These are phyloP conservation scores for Aspergillus panamensis DNA, from an alignment of 495 filamentous ascomycete species.

Conservation along the genomic window DNA sequence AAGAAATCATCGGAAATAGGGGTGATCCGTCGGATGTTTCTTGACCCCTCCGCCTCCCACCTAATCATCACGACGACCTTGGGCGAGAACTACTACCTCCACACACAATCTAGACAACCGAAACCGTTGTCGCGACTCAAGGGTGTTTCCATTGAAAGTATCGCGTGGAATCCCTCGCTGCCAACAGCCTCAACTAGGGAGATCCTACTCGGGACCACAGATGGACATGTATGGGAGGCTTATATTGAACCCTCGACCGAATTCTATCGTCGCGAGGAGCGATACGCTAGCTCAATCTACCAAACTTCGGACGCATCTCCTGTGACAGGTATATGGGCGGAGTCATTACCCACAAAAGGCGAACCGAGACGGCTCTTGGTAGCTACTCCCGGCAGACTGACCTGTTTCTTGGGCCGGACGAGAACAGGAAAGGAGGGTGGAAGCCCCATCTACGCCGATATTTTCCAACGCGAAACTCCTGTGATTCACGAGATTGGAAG, in stretches of 20 bases:
- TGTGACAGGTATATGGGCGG: constrained; percentile 78
- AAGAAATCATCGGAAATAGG: constrained; percentile 88
- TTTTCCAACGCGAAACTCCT: constrained; percentile 85
- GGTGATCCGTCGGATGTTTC: constrained; percentile 89
- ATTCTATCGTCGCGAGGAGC: constrained; percentile 92
- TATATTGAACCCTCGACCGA: constrained; percentile 91
- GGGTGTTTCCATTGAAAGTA: constrained; percentile 78
- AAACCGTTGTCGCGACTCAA: constrained; percentile 78
- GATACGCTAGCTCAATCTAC: constrained; percentile 77
- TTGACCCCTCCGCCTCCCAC: constrained; percentile 94
- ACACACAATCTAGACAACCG: constrained; percentile 86
- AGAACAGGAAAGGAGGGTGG: constrained; percentile 77
- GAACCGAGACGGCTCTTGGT: constrained; percentile 75
- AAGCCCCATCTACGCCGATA: constrained; percentile 73
- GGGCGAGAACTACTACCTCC: constrained; percentile 96
- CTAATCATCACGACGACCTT: constrained; percentile 85
- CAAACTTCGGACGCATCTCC: constrained; percentile 71
- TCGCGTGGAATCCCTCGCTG: constrained; percentile 96
- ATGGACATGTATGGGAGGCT: constrained; percentile 93
- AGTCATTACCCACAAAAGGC: constrained; percentile 58
- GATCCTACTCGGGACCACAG: constrained; percentile 86
- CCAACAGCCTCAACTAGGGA: constrained; percentile 92
- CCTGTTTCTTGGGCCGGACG: constrained; percentile 74
- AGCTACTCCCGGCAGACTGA: constrained; percentile 67
- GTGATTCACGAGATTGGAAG: constrained; percentile 63